Conservation (phyloP, 2,329 filamentous ascomycete genomes). For the Colletotrichum theobromicola region DNA sequence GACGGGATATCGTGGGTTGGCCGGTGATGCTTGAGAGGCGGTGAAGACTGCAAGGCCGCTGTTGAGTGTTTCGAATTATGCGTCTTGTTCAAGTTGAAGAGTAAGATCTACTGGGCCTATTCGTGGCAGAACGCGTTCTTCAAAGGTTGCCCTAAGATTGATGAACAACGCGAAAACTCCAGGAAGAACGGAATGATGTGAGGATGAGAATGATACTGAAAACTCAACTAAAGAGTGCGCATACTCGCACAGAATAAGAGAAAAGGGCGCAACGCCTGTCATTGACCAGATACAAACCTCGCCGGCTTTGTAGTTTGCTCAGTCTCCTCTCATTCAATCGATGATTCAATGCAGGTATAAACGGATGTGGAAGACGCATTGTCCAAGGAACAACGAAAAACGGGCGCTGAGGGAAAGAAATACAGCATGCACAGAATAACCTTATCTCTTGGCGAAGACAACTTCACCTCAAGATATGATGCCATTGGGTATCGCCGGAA, state of each 20-base stretch:
- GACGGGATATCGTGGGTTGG: conserved; percentile 57
- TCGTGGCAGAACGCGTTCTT: background rate
- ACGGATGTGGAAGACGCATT: background rate
- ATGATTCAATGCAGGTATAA: too few relatives aligned
- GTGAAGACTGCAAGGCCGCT: background rate
- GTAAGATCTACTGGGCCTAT: background rate
- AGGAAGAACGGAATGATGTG: background rate
- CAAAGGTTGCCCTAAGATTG: background rate
- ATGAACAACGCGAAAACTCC: background rate
- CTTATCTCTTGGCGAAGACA: background rate
- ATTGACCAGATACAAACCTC: background rate
- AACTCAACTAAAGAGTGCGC: background rate
- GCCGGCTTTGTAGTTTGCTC: background rate
- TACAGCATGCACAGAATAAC: background rate
- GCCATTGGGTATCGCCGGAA: background rate
- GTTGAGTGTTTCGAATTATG: background rate
- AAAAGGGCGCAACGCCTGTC: background rate
- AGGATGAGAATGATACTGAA: background rate
- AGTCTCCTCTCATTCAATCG: background rate
- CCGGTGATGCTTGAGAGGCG: background rate
- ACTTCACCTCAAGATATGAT: background rate
- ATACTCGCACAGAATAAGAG: background rate
- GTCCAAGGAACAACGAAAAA: background rate
- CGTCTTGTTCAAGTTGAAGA: background rate
- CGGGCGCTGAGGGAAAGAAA: background rate